Evolutionary conservation across 768 basidiomycete genomes (phyloP), one percentile per base, ranked within the genome.

Genomic region (Nevesoporus exiguus): DNA sequence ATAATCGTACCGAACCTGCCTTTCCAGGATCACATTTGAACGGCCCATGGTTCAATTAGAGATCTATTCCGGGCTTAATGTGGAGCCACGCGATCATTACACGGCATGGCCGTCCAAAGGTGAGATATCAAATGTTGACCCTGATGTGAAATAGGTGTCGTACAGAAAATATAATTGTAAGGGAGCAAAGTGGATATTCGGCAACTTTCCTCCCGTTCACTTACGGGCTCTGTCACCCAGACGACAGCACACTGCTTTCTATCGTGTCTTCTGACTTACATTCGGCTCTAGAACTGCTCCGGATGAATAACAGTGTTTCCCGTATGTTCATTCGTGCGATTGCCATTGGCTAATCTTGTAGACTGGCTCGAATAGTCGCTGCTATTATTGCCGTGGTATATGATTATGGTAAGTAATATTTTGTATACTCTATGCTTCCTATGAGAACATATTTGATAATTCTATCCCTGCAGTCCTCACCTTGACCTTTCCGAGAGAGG

Each of bases 401-500:
- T 15, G 60, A 61, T 21, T 61, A 51, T 9, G 0, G 60, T 53
- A 27, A 61, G 55, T 19, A 9, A 2, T 9, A 5, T 6, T 14
- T 21, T 15, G 8, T 25, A 13, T 42, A 21, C 14, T 11, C 33
- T 10, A 33, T 3, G 33, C 33, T 33, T 11, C 10, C 14, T 14
- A 33, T 11, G 3, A 7, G 14, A 49, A 1, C 25, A 0, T 1
- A 14, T 22, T 30, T 19, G n/a, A 3, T 8, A 29, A 29, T 29
- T 29, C 4, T 29, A 19, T 13, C 24, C 6, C 13, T 31, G 13
- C 33, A 58, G 57, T 48, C 25, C 55, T 57, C n/a, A 58, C 30
- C n/a, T 52, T 57, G 15, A 58, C 30, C n/a, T 52, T 57, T 36
- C 7, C 57, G 5, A n/a, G n/a, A n/a, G n/a, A 27, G 14, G 9